phyloP scores from a whole-genome alignment of 2,329 filamentous ascomycete species.

The Cercospora sp. region DNA sequence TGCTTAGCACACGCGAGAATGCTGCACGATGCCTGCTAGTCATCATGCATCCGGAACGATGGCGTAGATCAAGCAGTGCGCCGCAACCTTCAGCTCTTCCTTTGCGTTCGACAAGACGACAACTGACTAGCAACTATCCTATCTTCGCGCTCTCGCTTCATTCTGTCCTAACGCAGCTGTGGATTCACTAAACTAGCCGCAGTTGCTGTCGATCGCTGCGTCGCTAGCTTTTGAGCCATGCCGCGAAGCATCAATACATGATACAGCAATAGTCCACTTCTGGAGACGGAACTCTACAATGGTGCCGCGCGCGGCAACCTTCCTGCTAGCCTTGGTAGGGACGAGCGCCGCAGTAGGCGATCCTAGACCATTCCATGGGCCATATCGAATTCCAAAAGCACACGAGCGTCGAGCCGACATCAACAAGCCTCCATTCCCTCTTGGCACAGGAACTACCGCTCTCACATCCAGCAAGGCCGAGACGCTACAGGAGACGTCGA shows the following conservation, averaged over 20 bases:
- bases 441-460: conserved; percentile 2
- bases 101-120: conserved; percentile 12
- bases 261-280: conserved; percentile 1
- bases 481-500: not conserved
- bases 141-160: conserved; percentile 10
- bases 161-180: conserved; percentile 1
- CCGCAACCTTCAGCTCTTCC: conserved; percentile 18
- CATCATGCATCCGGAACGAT: conserved; percentile 16
- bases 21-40: conserved; percentile 25
- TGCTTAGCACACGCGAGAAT: conserved; percentile 24
- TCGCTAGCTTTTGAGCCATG: not conserved
- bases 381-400: conserved; percentile 1
- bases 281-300: conserved; percentile 4
- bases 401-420: conserved; percentile 11
- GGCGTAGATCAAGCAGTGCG: conserved; percentile 17
- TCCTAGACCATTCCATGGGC: conserved; percentile 2
- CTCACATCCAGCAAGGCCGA: not conserved
- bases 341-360: conserved; percentile 14
- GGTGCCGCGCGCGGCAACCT: conserved; percentile 17
- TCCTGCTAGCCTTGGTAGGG: conserved; percentile 15
- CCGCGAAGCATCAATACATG: conserved; percentile 11
- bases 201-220: not conserved
- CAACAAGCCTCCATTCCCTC: conserved; percentile 6
- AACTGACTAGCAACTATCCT: conserved; percentile 14
- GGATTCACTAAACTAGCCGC: not conserved